Percentiles rank a stretch among this genome's conserved stretches.
phyloP scores from a whole-genome alignment of 2,329 filamentous ascomycete genomes.

The Alternaria sp. region DNA sequence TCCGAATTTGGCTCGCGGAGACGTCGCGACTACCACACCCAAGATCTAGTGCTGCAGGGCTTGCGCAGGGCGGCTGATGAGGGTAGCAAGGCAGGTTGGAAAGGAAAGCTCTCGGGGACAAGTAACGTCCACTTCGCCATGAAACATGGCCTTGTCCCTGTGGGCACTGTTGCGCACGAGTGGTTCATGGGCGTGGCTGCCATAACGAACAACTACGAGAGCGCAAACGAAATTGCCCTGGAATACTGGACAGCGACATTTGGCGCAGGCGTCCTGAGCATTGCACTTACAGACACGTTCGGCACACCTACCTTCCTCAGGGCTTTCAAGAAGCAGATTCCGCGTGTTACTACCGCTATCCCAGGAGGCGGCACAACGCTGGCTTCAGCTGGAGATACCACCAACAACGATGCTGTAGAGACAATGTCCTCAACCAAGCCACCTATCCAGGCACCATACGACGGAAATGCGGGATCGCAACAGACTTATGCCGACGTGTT shows the following conservation, averaged over 20 bases:
- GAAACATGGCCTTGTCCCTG: slow-evolving; percentile 83
- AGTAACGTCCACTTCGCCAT: slow-evolving; percentile 98
- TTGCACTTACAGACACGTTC: slow-evolving; percentile 96
- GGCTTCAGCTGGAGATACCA: slow-evolving; percentile 55
- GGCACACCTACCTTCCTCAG: slow-evolving; percentile 89
- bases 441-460: slow-evolving; percentile 56
- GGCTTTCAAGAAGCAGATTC: slow-evolving; percentile 77
- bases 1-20: slow-evolving; percentile 94
- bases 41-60: slow-evolving; percentile 89
- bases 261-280: slow-evolving; percentile 81
- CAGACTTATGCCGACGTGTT: slow-evolving; percentile 83
- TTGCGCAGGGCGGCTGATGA: slow-evolving; percentile 81
- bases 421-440: slow-evolving; percentile 52
- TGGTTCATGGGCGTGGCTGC: slow-evolving; percentile 99
- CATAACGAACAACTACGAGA: slow-evolving; percentile 83
- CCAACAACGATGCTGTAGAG: slow-evolving; percentile 46
- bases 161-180: slow-evolving; percentile 94
- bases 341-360: slow-evolving; percentile 54
- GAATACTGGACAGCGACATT: slow-evolving; percentile 92
- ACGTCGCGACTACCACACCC: slow-evolving; percentile 92
- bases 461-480: slow-evolving; percentile 53
- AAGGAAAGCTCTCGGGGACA: slow-evolving; percentile 82
- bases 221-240: slow-evolving; percentile 84
- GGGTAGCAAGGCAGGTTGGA: slow-evolving; percentile 68
- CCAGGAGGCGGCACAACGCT: slow-evolving; percentile 52